Conservation (phyloP, 768 basidiomycete species). For the Xerocomellus chrysenteron region DNA sequence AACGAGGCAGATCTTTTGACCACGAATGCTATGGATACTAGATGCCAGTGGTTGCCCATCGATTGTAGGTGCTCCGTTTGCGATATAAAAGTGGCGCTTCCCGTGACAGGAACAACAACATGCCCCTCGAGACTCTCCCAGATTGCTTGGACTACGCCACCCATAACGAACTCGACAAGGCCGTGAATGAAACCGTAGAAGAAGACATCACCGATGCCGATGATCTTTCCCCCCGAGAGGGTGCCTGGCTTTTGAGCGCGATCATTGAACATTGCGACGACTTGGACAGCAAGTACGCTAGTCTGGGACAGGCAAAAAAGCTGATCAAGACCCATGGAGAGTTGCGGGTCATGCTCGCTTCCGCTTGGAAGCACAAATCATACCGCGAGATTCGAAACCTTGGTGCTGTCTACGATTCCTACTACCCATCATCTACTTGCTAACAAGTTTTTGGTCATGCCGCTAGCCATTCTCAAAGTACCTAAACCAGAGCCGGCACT, state of each 20-base stretch:
- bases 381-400: conserved; percentile 10
- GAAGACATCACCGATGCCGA: too few relatives aligned
- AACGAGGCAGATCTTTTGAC: neutral
- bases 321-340: neutral
- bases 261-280: neutral
- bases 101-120: neutral
- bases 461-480: neutral
- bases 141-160: neutral
- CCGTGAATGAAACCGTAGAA: neutral
- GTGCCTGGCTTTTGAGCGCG: neutral
- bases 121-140: neutral
- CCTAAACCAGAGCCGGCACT: neutral
- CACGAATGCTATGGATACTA: neutral
- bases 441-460: neutral
- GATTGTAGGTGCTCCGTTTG: neutral
- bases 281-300: neutral
- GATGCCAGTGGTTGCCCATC: neutral
- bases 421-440: too few relatives aligned
- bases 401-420: neutral
- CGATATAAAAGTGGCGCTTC: neutral
- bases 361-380: conserved; percentile 1
- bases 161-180: neutral
- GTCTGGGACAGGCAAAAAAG: neutral
- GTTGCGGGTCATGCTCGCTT: neutral
- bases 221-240: too few relatives aligned